These are phyloP conservation scores for Macadamia integrifolia DNA, from an alignment of 164 flowering plant genomes.

Conservation along the genomic window DNA sequence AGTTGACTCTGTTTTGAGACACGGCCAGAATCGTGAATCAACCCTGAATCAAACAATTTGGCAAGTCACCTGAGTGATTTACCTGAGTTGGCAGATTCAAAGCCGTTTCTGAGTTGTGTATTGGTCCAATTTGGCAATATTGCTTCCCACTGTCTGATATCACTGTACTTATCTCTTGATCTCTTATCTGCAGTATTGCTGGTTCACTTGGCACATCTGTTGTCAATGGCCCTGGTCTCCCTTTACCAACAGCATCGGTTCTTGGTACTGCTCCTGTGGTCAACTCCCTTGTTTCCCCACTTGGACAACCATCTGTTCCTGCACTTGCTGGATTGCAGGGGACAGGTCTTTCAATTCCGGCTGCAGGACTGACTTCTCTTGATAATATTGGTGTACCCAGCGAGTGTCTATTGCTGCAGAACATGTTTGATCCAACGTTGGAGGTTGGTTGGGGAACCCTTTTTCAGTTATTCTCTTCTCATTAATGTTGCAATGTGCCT, in stretches of 20 bases:
- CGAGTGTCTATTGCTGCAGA: slow-evolving; percentile 76
- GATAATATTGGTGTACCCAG: slow-evolving; percentile 74
- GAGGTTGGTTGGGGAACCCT: slow-evolving; percentile 48
- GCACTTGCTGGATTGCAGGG: slow-evolving; percentile 43
- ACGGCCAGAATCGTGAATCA: no score
- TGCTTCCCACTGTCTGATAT: no score
- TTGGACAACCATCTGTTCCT: slow-evolving; percentile 41
- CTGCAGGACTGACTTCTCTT: slow-evolving; percentile 33
- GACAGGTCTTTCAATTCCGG: slow-evolving; percentile 33
- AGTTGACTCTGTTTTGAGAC: no score
- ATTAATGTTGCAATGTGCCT: not conserved
- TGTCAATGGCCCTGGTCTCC: slow-evolving; percentile 27
- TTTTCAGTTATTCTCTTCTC: not conserved
- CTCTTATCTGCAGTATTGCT: slow-evolving; percentile 37
- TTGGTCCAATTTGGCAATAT: no score
- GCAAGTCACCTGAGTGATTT: no score
- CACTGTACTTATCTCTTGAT: slow-evolving; percentile 6
- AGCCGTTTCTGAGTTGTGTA: no score
- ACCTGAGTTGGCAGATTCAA: no score
- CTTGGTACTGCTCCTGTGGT: slow-evolving; percentile 37
- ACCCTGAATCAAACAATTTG: no score
- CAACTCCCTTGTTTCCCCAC: slow-evolving; percentile 32
- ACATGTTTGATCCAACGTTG: slow-evolving; percentile 82
- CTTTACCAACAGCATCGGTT: slow-evolving; percentile 37
- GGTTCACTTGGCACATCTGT: slow-evolving; percentile 35